Base-by-base conservation (phyloP, 2,329 filamentous ascomycete genomes). In the Hysterium pulicare region DNA sequence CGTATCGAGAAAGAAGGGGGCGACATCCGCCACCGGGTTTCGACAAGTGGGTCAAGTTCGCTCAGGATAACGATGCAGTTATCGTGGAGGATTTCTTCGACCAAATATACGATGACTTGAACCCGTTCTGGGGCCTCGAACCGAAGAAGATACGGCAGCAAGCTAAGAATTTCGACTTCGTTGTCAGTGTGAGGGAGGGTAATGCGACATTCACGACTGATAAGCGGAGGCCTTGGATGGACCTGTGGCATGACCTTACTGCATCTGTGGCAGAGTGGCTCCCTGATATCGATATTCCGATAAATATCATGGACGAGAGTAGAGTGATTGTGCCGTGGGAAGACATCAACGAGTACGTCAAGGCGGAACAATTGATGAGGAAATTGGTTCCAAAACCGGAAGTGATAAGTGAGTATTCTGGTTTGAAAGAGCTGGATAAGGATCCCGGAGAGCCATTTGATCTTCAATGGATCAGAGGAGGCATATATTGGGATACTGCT, bases 31-130 rank as follows among this genome's bases (percentile, higher is more conserved):
- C 75, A 6, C 75, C 75, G 1, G 61, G 64, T 2, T 78, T 77
- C 49, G 71, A 73, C 34, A 45, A 55, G 28, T 77, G 75, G 75
- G 71, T 66, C 47, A 46, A 63, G 4, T 75, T 67, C 50, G 74
- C 75, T 6, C 53, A 62, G 23, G 58, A 62, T 9, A 55, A 70
- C 34, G 56, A 69, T 38, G 66, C 71, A 1, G 28, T 75, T 22
- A 60, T 77, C 1, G 58, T 77, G 4, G 74, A 77, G 50, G 69
- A 73, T 5, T 71, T 75, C 47, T 77, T 74, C 49, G 73, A 77
- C 45, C 72, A 71, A 45, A 73, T 77, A 8, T 74, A 77, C 51
- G 54, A 71, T 43, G 74, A 77, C 42, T 38, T 76, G 20, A 62
- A 57, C 21, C 73, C 74, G 1, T 76, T 74, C 48, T 77, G 75